Evolutionary conservation across 805 yeast genomes (phyloP), one percentile per base, ranked within the genome.

Genomic region (Wickerhamia fluorescens): DNA sequence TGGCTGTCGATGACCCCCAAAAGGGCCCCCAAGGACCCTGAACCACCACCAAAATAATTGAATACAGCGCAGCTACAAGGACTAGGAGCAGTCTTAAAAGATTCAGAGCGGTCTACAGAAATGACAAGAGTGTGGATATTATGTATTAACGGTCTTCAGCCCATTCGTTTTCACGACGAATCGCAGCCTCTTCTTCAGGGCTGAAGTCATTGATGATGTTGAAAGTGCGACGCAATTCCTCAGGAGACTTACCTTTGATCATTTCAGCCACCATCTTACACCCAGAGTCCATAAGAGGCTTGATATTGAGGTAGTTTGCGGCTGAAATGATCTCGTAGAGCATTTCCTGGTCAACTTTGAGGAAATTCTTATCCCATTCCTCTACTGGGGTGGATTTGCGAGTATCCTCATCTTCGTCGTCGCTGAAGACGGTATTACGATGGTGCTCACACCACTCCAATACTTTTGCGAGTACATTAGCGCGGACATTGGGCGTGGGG

Each of bases 371-470:
- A 59, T 89, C 97, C 97, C 97, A 89, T 26, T 87, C 87, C 37
- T 82, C 89, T 29, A 89, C 86, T 3, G 95, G 96, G 2, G 87
- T 86, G n/a, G 89, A 71, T 51, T 83, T 84, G 53, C 82, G 76
- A 14, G 84, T 73, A 42, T 85, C 94, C 30, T 81, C 88, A 39
- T 85, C 95, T 34, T 75, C 85, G 27, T 71, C 76, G 38, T 78
- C 86, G 12, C 84, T 83, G 56, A 78, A 78, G 12, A 66, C 66
- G 7, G 82, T 72, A 51, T 84, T 87, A 54, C 79, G 82, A 65
- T 89, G 96, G 54, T 89, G 92, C 49, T 84, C 94, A 47, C 96
- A 87, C 94, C 96, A 89, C 52, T 89, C 95, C 30, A 89, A 66
- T n/a, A 89, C 89, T 51, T 87, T 86, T 53, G 81, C 75, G 58